phyloP scores from a whole-genome alignment of 257 asterid genomes.

The Primulina eburnea region DNA sequence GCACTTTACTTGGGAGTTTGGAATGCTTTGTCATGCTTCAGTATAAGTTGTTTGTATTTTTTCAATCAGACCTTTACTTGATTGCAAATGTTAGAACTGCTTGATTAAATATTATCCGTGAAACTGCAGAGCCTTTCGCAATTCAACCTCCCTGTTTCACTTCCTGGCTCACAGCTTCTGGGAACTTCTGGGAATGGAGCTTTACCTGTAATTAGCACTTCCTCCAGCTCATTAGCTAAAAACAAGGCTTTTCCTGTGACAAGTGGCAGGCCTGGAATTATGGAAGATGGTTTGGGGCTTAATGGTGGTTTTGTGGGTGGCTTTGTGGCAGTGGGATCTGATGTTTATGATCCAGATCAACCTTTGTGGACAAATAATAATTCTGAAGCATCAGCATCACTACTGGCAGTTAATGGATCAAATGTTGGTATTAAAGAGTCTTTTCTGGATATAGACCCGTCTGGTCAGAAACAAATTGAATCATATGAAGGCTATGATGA shows the following conservation, averaged over 20 bases:
- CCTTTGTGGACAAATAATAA: slow-evolving; percentile 79
- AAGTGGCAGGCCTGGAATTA: slow-evolving; percentile 49
- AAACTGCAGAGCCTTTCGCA: slow-evolving; percentile 76
- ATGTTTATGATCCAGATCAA: slow-evolving; percentile 96
- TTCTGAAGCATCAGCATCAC: slow-evolving; percentile 54
- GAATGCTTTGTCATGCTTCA: slow-evolving; percentile 13
- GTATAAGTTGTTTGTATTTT: slow-evolving; percentile 12
- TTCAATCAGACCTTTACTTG: slow-evolving; percentile 6
- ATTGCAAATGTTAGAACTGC: slow-evolving; percentile 6
- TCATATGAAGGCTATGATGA: slow-evolving; percentile 47
- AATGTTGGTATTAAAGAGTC: slow-evolving; percentile 47
- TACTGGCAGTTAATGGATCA: slow-evolving; percentile 44
- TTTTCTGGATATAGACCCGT: slow-evolving; percentile 40
- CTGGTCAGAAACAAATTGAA: slow-evolving; percentile 40
- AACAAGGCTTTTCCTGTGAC: slow-evolving; percentile 11
- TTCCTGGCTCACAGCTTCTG: slow-evolving; percentile 59
- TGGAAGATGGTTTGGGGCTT: slow-evolving; percentile 50
- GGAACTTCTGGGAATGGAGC: slow-evolving; percentile 60
- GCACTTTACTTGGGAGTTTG: not conserved
- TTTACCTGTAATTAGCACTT: slow-evolving; percentile 39
- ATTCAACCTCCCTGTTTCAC: slow-evolving; percentile 77
- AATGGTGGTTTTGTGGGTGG: slow-evolving; percentile 50
- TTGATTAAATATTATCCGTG: slow-evolving; percentile 29
- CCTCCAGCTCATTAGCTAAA: slow-evolving; percentile 44
- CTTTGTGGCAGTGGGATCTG: slow-evolving; percentile 60